Percentiles rank a stretch among this genome's conserved stretches.
These are phyloP conservation scores for Toxoplasma gondii DNA, from an alignment of 169 alveolate genomes.

Conservation along the genomic window DNA sequence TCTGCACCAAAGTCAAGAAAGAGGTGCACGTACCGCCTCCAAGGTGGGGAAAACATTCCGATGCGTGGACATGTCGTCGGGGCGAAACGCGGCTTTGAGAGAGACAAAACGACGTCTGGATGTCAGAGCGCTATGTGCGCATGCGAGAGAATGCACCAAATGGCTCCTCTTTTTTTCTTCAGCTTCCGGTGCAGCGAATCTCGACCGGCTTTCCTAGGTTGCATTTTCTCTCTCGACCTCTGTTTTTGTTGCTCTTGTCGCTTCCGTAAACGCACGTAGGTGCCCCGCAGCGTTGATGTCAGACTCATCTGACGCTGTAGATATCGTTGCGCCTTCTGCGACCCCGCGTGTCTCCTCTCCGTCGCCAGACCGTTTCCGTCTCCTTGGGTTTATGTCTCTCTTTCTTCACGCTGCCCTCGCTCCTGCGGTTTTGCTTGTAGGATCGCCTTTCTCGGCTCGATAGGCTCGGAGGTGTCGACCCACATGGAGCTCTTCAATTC, in stretches of 20 bases:
- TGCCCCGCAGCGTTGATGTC: not conserved
- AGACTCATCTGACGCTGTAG: not conserved
- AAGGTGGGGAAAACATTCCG: not conserved
- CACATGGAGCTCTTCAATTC: slow-evolving; percentile 3
- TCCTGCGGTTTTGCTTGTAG: not conserved
- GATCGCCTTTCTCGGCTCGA: not conserved
- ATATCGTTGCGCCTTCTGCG: too few relatives aligned
- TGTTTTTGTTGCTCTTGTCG: not conserved
- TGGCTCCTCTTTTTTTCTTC: too few relatives aligned
- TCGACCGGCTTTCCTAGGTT: too few relatives aligned
- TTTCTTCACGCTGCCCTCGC: not conserved
- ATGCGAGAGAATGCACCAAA: too few relatives aligned
- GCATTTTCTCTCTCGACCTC: too few relatives aligned
- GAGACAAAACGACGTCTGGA: not conserved
- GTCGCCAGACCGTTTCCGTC: too few relatives aligned
- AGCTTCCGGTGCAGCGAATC: too few relatives aligned
- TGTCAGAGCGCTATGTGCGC: too few relatives aligned
- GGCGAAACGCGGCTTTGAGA: too few relatives aligned
- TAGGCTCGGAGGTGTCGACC: not conserved
- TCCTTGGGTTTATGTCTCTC: too few relatives aligned
- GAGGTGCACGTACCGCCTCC: slow-evolving; percentile 21
- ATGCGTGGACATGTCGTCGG: not conserved
- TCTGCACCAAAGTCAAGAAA: not conserved
- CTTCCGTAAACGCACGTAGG: too few relatives aligned
- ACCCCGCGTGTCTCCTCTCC: too few relatives aligned